Percentiles rank a stretch among this genome's conserved stretches.
phyloP scores from a whole-genome alignment of 192 early-diverging fungal genomes.

The Umbelopsis sp. region DNA sequence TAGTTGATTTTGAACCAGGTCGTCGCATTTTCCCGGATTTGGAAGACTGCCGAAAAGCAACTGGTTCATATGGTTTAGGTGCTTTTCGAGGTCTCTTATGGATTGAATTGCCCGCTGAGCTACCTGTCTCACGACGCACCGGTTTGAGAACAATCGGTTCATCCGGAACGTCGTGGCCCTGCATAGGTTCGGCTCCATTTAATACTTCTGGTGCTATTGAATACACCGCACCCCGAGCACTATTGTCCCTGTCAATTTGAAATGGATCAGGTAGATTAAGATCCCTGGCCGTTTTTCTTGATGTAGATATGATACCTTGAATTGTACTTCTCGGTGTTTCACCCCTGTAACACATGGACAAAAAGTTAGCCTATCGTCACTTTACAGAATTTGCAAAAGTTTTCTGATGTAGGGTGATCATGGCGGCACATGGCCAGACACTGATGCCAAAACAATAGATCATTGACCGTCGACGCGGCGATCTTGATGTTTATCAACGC shows the following conservation, averaged over 20 bases:
- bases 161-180: slow-evolving; percentile 33
- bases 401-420: too few relatives aligned
- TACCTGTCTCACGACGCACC: slow-evolving; percentile 14
- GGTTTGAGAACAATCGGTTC: slow-evolving; percentile 36
- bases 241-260: slow-evolving; percentile 42
- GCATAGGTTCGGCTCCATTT: slow-evolving; percentile 30
- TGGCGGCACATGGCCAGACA: too few relatives aligned
- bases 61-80: slow-evolving; percentile 14
- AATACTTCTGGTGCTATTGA: slow-evolving; percentile 41
- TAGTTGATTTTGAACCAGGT: slow-evolving; percentile 12
- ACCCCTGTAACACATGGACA: slow-evolving; percentile 33
- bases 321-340: slow-evolving; percentile 52
- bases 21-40: background rate
- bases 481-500: background rate
- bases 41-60: background rate
- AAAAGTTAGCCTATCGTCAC: background rate
- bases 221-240: slow-evolving; percentile 39
- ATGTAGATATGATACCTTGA: slow-evolving; percentile 53
- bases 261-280: slow-evolving; percentile 41
- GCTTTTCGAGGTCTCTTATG: slow-evolving; percentile 11
- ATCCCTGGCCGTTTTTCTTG: slow-evolving; percentile 38
- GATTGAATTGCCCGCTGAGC: background rate
- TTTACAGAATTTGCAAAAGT: too few relatives aligned
- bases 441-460: too few relatives aligned
- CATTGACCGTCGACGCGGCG: background rate